These are phyloP conservation scores for Pyrenochaeta sp. DNA, from an alignment of 2,329 filamentous ascomycete genomes.

Conservation along the genomic window DNA sequence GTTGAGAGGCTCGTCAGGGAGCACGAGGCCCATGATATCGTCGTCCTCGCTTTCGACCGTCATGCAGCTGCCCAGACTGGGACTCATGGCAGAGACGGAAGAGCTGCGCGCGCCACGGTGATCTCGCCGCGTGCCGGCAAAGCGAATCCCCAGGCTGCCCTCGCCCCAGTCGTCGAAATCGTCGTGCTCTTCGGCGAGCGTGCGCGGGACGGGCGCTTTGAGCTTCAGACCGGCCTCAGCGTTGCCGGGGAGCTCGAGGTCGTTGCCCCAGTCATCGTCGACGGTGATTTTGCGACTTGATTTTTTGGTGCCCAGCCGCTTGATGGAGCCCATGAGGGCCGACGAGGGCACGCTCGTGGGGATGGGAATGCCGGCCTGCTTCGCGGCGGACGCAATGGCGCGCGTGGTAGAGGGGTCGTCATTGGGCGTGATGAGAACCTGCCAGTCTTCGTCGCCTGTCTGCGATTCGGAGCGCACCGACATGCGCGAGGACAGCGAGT, in stretches of 20 bases:
- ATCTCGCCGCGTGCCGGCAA: conserved; percentile 84
- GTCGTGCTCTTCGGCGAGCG: conserved; percentile 67
- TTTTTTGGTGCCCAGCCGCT: conserved; percentile 73
- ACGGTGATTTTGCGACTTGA: conserved; percentile 53
- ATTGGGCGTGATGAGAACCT: conserved; percentile 82
- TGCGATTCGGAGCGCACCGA: conserved; percentile 83
- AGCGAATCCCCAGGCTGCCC: conserved; percentile 88
- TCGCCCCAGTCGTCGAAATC: conserved; percentile 94
- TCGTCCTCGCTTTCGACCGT: conserved; percentile 95
- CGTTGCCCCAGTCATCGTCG: conserved; percentile 60
- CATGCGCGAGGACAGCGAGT: conserved; percentile 80
- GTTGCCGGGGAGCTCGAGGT: conserved; percentile 54
- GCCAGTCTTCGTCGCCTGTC: conserved; percentile 82
- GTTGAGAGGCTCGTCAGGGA: conserved; percentile 84
- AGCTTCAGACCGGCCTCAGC: conserved; percentile 49
- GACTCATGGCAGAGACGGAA: conserved; percentile 86
- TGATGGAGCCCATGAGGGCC: conserved; percentile 90
- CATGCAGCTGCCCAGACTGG: conserved; percentile 89
- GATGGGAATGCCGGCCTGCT: conserved; percentile 88
- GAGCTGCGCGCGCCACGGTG: conserved; percentile 83
- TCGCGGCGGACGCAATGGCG: conserved; percentile 80
- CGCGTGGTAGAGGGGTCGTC: conserved; percentile 84
- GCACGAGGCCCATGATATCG: conserved; percentile 84
- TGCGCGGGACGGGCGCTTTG: conserved; percentile 55
- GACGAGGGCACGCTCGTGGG: conserved; percentile 86